A percentile compares a stretch with the other conserved stretches of the same genome.
Conservation (phyloP, 169 alveolate genomes). For the Eimeria brunetti region DNA sequence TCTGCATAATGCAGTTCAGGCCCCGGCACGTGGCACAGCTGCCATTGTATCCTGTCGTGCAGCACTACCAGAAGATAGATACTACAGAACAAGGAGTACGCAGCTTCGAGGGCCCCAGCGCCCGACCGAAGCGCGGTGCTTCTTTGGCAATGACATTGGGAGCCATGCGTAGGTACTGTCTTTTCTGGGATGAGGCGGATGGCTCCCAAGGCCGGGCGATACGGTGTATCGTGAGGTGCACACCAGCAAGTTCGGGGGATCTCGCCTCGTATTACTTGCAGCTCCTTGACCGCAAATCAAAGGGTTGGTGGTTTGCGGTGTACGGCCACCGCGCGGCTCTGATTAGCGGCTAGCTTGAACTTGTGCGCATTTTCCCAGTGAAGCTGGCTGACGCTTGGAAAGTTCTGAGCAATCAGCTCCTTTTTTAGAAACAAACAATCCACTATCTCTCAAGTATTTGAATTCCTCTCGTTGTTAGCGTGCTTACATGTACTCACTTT, state of each 20-base stretch:
- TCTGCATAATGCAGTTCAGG: not conserved
- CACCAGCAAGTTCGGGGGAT: not conserved
- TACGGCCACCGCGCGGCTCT: not conserved
- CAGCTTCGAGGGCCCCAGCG: not conserved
- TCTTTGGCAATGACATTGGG: not conserved
- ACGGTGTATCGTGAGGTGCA: not conserved
- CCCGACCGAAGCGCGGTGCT: not conserved
- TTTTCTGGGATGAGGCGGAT: not conserved
- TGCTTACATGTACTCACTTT: not conserved
- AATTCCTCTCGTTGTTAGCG: not conserved
- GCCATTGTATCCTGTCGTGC: not conserved
- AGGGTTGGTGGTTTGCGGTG: not conserved
- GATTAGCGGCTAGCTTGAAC: not conserved
- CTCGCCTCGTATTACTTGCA: not conserved
- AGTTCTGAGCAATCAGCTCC: constrained; percentile 2
- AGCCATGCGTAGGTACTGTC: not conserved
- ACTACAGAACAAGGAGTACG: not conserved
- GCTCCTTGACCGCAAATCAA: not conserved
- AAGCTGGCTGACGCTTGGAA: not conserved
- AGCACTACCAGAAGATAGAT: not conserved
- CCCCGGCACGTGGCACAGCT: not conserved
- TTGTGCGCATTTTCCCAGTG: not conserved
- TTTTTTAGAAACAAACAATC: not conserved
- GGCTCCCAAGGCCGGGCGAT: not conserved
- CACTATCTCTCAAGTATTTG: not conserved